These are phyloP conservation scores for Plenodomus biglobosus DNA, from an alignment of 2,329 filamentous ascomycete species.

Conservation along the genomic window DNA sequence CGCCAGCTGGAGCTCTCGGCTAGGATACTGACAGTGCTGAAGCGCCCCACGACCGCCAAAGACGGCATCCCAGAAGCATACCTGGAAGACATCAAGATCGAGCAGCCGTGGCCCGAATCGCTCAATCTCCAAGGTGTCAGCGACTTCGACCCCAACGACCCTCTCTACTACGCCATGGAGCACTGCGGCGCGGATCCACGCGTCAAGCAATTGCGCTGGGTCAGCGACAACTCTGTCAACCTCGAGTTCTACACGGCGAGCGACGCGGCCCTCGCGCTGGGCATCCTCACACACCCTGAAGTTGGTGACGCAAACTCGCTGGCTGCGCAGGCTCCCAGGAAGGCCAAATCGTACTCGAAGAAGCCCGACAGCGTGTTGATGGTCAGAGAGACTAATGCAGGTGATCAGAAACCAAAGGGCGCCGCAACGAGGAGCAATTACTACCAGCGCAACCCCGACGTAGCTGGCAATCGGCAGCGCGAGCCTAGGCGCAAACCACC, in stretches of 20 bases:
- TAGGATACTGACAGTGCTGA: conserved; percentile 9
- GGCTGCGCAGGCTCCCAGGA: conserved; percentile 63
- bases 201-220: conserved; percentile 75
- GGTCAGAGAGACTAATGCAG: conserved; percentile 71
- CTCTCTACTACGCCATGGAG: conserved; percentile 72
- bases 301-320: conserved; percentile 42
- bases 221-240: conserved; percentile 90
- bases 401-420: conserved; percentile 77
- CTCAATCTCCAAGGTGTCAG: conserved; percentile 85
- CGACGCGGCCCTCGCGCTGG: conserved; percentile 57
- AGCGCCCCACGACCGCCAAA: conserved; percentile 9
- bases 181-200: conserved; percentile 62
- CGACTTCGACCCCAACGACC: conserved; percentile 75
- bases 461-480: conserved; percentile 64
- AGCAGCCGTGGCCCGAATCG: conserved; percentile 58
- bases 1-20: not conserved
- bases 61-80: conserved; percentile 37
- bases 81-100: conserved; percentile 33
- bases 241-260: conserved; percentile 68
- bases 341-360: conserved; percentile 65
- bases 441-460: conserved; percentile 88
- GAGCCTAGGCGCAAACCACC: conserved; percentile 56
- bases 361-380: conserved; percentile 70
- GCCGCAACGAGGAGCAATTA: conserved; percentile 83
- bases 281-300: conserved; percentile 56